Conservation (phyloP, 2,329 filamentous ascomycete species). For the Torrubiellomyces zombiae region DNA sequence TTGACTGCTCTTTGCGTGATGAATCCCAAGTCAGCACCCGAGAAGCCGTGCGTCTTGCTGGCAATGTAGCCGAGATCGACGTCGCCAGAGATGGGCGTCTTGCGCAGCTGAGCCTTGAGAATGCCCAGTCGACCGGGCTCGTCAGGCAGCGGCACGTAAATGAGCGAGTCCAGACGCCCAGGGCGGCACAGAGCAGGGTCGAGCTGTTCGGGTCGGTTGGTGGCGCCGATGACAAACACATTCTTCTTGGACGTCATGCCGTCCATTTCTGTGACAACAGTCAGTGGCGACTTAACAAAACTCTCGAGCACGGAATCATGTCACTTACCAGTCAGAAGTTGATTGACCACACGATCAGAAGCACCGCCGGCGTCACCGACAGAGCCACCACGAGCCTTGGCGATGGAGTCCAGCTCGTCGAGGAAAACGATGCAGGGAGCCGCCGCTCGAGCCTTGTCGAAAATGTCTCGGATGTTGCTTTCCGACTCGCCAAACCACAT, state of each 20-base stretch:
- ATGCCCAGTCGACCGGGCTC: slow-evolving; percentile 80
- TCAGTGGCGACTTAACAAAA: slow-evolving; percentile 20
- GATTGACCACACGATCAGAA: slow-evolving; percentile 98
- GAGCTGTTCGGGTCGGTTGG: slow-evolving; percentile 96
- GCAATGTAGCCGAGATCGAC: slow-evolving; percentile 86
- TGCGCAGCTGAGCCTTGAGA: slow-evolving; percentile 89
- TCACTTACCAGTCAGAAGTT: slow-evolving; percentile 79
- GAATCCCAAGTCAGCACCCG: slow-evolving; percentile 97
- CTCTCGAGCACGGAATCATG: not conserved
- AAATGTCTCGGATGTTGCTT: slow-evolving; percentile 98
- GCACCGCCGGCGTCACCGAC: slow-evolving; percentile 93
- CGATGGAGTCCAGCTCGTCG: slow-evolving; percentile 96
- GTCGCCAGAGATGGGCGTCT: slow-evolving; percentile 81
- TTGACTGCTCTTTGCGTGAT: slow-evolving; percentile 98
- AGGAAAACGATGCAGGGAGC: slow-evolving; percentile 98
- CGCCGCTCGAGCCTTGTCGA: slow-evolving; percentile 96
- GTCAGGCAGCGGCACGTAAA: slow-evolving; percentile 94
- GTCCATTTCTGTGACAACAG: slow-evolving; percentile 61
- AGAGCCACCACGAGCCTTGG: slow-evolving; percentile 96
- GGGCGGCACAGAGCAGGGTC: slow-evolving; percentile 96
- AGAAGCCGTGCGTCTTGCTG: slow-evolving; percentile 95
- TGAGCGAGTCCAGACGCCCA: slow-evolving; percentile 93
- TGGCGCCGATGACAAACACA: slow-evolving; percentile 97
- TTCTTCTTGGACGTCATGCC: slow-evolving; percentile 99
- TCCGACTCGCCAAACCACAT: slow-evolving; percentile 99